A percentile compares a stretch with the other conserved stretches of the same genome.
Conservation (phyloP, 176 grass and related monocot genomes). For the Aegilops umbellulata region DNA sequence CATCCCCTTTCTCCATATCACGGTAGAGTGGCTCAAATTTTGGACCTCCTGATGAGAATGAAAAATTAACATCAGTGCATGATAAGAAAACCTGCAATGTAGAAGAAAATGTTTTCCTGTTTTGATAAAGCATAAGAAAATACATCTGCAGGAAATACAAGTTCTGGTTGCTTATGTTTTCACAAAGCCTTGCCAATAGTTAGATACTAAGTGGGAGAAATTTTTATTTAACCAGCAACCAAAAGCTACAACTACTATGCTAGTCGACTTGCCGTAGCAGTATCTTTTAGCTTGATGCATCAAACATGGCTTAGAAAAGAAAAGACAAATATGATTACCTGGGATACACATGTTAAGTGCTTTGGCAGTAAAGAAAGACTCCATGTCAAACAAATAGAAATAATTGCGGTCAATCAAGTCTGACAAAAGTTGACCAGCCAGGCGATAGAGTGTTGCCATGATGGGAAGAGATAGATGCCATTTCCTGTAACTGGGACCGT, state of each 20-base stretch:
- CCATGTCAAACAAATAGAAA: conserved; percentile 97
- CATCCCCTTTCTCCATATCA: conserved; percentile 98
- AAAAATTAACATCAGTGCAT: neutral
- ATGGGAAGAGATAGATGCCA: conserved; percentile 98
- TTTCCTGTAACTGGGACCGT: conserved; percentile 90
- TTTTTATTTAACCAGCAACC: neutral
- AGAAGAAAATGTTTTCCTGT: neutral
- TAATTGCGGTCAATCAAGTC: conserved; percentile 92
- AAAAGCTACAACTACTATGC: neutral
- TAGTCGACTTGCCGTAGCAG: neutral
- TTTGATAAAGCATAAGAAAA: neutral
- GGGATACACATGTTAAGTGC: conserved; percentile 99
- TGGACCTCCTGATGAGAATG: conserved; percentile 67
- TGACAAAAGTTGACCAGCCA: conserved; percentile 91
- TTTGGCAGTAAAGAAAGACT: conserved; percentile 98
- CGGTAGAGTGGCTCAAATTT: conserved; percentile 98
- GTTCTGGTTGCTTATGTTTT: neutral
- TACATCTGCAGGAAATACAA: neutral
- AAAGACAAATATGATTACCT: conserved; percentile 46
- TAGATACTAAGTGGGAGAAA: neutral
- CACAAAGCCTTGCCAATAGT: neutral
- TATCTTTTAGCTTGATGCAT: neutral
- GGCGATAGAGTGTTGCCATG: conserved; percentile 94
- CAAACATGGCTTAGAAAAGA: neutral
- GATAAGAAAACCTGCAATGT: neutral